Conservation (phyloP, 352 stramenopile genomes). For the Globisporangium takayamanum region DNA sequence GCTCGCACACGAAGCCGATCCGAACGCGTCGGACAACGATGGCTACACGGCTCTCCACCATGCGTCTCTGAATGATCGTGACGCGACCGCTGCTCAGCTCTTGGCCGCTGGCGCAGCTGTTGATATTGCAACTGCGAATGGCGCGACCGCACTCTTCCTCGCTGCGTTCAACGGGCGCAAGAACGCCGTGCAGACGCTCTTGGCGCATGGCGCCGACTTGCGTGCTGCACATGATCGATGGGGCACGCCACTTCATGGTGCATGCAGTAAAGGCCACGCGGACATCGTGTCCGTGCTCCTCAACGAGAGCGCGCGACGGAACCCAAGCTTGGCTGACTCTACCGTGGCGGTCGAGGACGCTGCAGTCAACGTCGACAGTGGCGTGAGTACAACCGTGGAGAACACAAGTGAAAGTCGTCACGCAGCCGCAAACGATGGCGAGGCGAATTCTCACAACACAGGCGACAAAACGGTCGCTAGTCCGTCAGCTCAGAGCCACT, state of each 20-base stretch:
- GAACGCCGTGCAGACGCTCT: not conserved
- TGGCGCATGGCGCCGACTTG: not conserved
- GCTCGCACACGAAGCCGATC: not conserved
- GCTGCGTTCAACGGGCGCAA: not conserved
- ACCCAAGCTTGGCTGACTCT: not conserved
- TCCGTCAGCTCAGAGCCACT: too few species aligned
- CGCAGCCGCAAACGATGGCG: too few species aligned
- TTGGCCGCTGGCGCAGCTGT: not conserved
- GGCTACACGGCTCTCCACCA: not conserved
- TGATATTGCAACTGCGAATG: not conserved
- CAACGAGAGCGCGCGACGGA: not conserved
- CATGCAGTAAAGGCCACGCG: too few species aligned
- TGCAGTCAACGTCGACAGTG: too few species aligned
- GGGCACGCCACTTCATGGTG: too few species aligned
- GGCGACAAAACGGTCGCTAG: too few species aligned
- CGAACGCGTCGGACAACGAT: not conserved
- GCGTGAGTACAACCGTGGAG: too few species aligned
- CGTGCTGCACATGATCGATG: too few species aligned
- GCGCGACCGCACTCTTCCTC: not conserved
- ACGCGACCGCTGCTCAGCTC: not conserved
- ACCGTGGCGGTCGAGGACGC: too few species aligned
- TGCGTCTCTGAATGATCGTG: not conserved
- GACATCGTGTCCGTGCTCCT: too few species aligned
- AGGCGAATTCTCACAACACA: too few species aligned
- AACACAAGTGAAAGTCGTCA: not conserved